A percentile compares a stretch with the other conserved stretches of the same genome.
These are phyloP conservation scores for Boletus chippewaensis DNA, from an alignment of 1,284 basidiomycete species.

Conservation along the genomic window DNA sequence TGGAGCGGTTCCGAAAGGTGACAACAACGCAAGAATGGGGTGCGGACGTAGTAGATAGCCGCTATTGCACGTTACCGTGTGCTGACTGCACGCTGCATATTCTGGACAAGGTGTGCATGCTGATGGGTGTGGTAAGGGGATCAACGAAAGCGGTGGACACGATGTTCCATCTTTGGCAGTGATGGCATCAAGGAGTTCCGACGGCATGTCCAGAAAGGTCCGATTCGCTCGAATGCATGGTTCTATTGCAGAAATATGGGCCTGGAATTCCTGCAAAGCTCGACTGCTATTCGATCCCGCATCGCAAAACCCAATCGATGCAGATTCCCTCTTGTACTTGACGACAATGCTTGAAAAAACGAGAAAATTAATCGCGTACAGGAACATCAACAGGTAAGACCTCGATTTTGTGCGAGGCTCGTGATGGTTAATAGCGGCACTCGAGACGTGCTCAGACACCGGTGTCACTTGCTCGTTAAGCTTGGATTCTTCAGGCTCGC, in stretches of 20 bases:
- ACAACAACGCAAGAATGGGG: conserved; percentile 43
- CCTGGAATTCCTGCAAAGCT: conserved; percentile 45
- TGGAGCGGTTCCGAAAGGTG: conserved; percentile 36
- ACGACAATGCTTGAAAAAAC: conserved; percentile 38
- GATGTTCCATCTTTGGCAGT: conserved; percentile 34
- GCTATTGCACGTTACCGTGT: conserved; percentile 62
- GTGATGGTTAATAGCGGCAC: conserved; percentile 24
- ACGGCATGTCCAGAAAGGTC: conserved; percentile 35
- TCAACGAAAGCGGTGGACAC: conserved; percentile 48
- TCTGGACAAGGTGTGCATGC: conserved; percentile 82
- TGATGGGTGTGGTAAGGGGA: conserved; percentile 57
- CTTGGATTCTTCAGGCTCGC: conserved; percentile 6
- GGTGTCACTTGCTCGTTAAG: conserved; percentile 22
- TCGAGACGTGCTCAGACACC: conserved; percentile 36
- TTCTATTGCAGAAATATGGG: conserved; percentile 43
- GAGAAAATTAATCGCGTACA: conserved; percentile 37
- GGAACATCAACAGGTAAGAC: conserved; percentile 32
- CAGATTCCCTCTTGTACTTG: conserved; percentile 61
- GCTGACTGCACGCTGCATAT: conserved; percentile 68
- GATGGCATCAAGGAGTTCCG: conserved; percentile 26
- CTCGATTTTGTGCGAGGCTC: conserved; percentile 15
- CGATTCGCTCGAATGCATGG: conserved; percentile 56
- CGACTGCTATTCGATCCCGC: conserved; percentile 57
- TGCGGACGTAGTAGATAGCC: conserved; percentile 70
- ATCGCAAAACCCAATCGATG: conserved; percentile 80